Evolutionary conservation across 345 rosid species (phyloP), one percentile per base, ranked within the genome.

Genomic region (Firmiana major): DNA sequence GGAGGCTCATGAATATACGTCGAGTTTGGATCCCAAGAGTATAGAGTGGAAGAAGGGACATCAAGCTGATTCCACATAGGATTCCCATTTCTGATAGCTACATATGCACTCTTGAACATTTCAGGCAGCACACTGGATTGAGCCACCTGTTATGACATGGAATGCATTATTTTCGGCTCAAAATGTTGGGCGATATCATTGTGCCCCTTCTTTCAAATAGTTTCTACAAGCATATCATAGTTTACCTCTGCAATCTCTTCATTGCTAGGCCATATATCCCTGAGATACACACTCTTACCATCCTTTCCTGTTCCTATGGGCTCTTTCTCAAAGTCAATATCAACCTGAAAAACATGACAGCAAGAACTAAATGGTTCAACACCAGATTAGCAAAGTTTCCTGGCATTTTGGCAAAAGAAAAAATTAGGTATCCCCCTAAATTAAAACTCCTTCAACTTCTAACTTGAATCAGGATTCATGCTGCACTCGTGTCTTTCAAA

Each of bases 1-100:
- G 97, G 97, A 53, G 98, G 97, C 60, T 94, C 90, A 9, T 92
- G 97, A 71, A 92, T 94, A 74, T 92, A 92, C 0, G 98, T 92
- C 17, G 97, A 92, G 71, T 83, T 89, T 0, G 90, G 81, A 64
- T 94, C 97, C 97, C 97, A 94, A 0, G 89, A 69, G 73, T 91
- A 94, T 1, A 89, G 81, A 0, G 85, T 88, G 7, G 84, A 65
- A 36, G 86, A 71, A 22, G 93, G 90, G 54, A 87, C 90, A 5
- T 87, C 79, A 16, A 94, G 86, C 66, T 89, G 86, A 79, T 92
- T 90, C 98, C 97, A 91, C 89, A 86, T 86, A 12, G 94, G 90
- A 62, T 90, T 91, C 48, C 97, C 98, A 73, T 86, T 76, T 21
- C 94, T 89, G 81, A 92, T 92, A 26, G 91, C 85, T 77, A 88